phyloP scores from a whole-genome alignment of 768 basidiomycete species.

The Psilocybe sp. region DNA sequence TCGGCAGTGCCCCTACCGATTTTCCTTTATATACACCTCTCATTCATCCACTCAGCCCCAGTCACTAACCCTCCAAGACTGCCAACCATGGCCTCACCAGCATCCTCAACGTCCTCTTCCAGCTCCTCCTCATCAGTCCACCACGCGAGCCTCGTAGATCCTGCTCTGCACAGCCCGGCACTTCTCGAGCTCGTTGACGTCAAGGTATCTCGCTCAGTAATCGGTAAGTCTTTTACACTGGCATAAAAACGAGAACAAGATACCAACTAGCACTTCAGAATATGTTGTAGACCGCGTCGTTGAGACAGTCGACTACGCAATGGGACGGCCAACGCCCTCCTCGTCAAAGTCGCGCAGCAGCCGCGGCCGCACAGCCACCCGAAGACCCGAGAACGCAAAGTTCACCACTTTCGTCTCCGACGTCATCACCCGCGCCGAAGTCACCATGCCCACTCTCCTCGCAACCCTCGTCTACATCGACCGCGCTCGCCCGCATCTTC shows the following conservation, averaged over 20 bases:
- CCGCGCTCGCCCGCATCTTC: conserved; percentile 74
- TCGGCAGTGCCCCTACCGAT: conserved; percentile 24
- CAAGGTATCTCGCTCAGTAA: conserved; percentile 57
- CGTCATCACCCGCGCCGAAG: conserved; percentile 71
- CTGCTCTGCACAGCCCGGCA: conserved; percentile 58
- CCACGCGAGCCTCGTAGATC: conserved; percentile 56
- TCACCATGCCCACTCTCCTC: conserved; percentile 66
- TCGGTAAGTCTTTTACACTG: conserved; percentile 46
- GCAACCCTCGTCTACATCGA: conserved; percentile 74
- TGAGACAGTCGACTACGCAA: conserved; percentile 75
- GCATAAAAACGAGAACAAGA: neutral
- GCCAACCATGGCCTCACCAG: conserved; percentile 14
- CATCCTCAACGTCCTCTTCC: conserved; percentile 25
- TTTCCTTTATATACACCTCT: conserved; percentile 22
- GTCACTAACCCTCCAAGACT: conserved; percentile 14
- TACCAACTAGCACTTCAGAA: conserved; percentile 37
- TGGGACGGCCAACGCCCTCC: conserved; percentile 60
- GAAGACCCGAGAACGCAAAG: conserved; percentile 49
- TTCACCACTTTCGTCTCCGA: conserved; percentile 67
- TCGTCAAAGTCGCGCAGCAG: conserved; percentile 21
- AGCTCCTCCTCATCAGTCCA: conserved; percentile 33
- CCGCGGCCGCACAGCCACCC: conserved; percentile 44
- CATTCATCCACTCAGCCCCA: conserved; percentile 18
- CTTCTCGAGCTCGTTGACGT: conserved; percentile 68
- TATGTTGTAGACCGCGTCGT: conserved; percentile 66